Evolutionary conservation across 345 rosid species (phyloP).

Genomic region (Nephelium lappaceum): DNA sequence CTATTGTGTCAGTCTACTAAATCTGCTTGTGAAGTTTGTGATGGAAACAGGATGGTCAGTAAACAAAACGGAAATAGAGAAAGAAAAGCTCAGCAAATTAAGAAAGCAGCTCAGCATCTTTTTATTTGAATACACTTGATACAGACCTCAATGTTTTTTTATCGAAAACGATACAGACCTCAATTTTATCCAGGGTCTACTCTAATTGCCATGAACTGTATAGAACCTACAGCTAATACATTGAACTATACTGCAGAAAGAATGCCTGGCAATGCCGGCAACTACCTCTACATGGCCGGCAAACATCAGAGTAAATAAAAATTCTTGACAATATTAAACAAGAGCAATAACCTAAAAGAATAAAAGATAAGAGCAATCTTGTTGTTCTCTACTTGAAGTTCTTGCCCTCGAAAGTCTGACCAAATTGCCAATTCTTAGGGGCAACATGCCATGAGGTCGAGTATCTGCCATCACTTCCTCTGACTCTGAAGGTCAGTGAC

Average conservation of each 20-base stretch:
- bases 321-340: too few species aligned
- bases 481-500: conserved; percentile 48
- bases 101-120: neutral
- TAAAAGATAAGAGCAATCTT: neutral
- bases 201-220: too few species aligned
- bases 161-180: neutral
- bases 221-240: neutral
- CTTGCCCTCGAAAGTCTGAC: conserved; percentile 46
- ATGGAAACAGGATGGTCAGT: neutral
- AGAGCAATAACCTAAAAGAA: neutral
- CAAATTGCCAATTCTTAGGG: conserved; percentile 53
- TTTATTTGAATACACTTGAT: too few species aligned
- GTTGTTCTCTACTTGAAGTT: conserved; percentile 47
- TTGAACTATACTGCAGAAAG: neutral
- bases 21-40: neutral
- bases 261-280: neutral
- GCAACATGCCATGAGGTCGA: conserved; percentile 45
- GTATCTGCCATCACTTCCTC: conserved; percentile 42
- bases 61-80: too few species aligned
- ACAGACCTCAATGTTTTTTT: too few species aligned
- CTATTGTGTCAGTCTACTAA: neutral
- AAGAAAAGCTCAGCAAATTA: neutral
- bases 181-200: too few species aligned
- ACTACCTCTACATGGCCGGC: neutral
- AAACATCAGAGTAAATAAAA: neutral